Evolutionary conservation across 148 eudicot genomes (phyloP).

Genomic region (Dianthus caryophyllus): DNA sequence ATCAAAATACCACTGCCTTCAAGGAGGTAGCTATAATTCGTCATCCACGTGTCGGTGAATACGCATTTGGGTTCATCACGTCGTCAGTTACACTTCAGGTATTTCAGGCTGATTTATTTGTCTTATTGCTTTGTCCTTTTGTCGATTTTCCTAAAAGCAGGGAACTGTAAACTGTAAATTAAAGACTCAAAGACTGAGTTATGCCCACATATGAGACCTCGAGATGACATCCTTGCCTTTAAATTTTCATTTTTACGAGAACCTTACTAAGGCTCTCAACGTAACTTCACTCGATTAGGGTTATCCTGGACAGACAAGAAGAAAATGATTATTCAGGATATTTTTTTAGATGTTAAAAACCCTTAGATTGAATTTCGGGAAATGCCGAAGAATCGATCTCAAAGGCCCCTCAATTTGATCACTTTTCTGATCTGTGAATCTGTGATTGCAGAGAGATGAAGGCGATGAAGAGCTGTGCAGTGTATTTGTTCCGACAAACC

Average conservation of each 20-base stretch:
- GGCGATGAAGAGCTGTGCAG: constrained; percentile 91
- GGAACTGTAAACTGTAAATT: neutral
- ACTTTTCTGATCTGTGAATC: neutral
- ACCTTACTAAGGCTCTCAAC: too few relatives aligned
- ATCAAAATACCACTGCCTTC: constrained; percentile 87
- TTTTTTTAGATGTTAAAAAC: too few relatives aligned
- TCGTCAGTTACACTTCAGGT: constrained; percentile 76
- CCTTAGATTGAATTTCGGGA: neutral
- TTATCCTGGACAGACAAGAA: too few relatives aligned
- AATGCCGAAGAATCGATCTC: neutral
- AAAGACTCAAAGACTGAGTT: neutral
- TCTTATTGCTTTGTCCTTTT: neutral
- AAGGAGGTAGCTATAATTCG: constrained; percentile 92
- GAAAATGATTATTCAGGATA: too few relatives aligned
- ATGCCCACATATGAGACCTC: neutral
- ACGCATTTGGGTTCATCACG: constrained; percentile 86
- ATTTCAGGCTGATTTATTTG: constrained; percentile 8
- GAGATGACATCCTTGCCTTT: too few relatives aligned
- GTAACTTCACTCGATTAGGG: too few relatives aligned
- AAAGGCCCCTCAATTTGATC: too few relatives aligned
- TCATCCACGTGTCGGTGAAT: constrained; percentile 94
- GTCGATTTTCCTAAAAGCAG: neutral
- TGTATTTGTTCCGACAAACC: constrained; percentile 89
- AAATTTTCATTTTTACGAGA: too few relatives aligned
- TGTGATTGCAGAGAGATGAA: constrained; percentile 54